These are phyloP conservation scores for Vaccinium myrtillus DNA, from an alignment of 148 eudicot genomes.

Conservation along the genomic window DNA sequence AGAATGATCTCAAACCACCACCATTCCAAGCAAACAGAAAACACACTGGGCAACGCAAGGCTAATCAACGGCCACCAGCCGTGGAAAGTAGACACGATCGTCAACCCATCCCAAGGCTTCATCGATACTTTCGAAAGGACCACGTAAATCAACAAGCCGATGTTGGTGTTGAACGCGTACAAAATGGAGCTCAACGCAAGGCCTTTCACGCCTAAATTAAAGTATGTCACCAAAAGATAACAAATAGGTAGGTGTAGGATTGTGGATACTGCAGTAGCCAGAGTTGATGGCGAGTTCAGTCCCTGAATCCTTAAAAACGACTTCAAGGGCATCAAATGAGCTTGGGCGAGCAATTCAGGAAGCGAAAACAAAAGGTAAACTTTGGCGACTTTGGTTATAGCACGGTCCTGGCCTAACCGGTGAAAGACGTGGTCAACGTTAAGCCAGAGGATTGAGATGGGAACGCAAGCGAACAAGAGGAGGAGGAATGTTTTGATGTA, in stretches of 20 bases:
- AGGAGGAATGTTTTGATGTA: constrained; percentile 68
- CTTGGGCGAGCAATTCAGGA: constrained; percentile 67
- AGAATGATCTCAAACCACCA: constrained; percentile 95
- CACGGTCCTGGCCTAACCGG: constrained; percentile 57
- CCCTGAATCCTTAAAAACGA: constrained; percentile 67
- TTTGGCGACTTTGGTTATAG: constrained; percentile 56
- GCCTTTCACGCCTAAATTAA: constrained; percentile 64
- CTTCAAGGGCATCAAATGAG: constrained; percentile 57
- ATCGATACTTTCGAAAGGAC: constrained; percentile 26
- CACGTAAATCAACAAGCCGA: constrained; percentile 55
- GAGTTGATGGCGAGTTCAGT: constrained; percentile 51
- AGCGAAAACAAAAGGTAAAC: constrained; percentile 59
- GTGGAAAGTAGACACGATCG: constrained; percentile 39
- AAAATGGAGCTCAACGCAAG: constrained; percentile 68
- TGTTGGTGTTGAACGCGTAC: constrained; percentile 53
- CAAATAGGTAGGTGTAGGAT: constrained; percentile 65
- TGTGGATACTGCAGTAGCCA: constrained; percentile 45
- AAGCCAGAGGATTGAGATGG: constrained; percentile 64
- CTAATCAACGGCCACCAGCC: constrained; percentile 70
- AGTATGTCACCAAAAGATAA: constrained; percentile 45
- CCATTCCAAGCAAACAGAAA: constrained; percentile 84
- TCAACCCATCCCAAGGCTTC: constrained; percentile 67
- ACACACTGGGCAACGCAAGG: constrained; percentile 65
- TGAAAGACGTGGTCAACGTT: constrained; percentile 64
- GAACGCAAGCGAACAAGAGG: constrained; percentile 51